These are phyloP conservation scores for Sclerotinia minor DNA, from an alignment of 2,329 filamentous ascomycete genomes.

Conservation along the genomic window DNA sequence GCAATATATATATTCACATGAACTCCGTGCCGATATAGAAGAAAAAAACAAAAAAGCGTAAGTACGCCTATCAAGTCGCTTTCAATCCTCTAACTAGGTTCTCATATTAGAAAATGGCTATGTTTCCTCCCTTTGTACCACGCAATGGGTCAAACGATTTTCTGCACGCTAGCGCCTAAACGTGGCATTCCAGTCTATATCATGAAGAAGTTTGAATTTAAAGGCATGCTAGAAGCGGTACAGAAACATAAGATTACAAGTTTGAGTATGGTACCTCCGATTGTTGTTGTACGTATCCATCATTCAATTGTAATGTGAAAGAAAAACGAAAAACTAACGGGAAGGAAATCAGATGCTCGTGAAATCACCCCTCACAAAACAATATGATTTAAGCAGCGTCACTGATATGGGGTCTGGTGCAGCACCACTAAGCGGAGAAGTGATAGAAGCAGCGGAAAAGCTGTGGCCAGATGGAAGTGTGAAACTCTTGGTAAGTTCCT, in stretches of 20 bases:
- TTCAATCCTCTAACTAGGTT: conserved; percentile 41
- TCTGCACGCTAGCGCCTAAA: conserved; percentile 48
- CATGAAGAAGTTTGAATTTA: conserved; percentile 57
- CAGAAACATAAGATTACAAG: conserved; percentile 54
- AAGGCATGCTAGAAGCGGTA: background rate
- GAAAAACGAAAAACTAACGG: background rate
- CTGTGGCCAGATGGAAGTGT: conserved; percentile 67
- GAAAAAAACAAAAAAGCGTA: conserved; percentile 70
- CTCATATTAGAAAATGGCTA: conserved; percentile 32
- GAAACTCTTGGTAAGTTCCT: conserved; percentile 52
- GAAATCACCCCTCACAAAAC: conserved; percentile 54
- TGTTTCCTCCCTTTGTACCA: conserved; percentile 29
- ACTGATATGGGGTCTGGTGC: conserved; percentile 83
- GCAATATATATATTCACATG: conserved; percentile 56
- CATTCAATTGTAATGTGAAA: background rate
- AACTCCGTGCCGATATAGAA: conserved; percentile 53
- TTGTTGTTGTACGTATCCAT: conserved; percentile 50
- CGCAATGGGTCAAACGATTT: conserved; percentile 38
- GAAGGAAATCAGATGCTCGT: conserved; percentile 53
- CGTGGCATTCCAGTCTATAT: conserved; percentile 53
- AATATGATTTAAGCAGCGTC: conserved; percentile 61
- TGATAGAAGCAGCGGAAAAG: conserved; percentile 71
- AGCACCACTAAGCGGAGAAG: conserved; percentile 75
- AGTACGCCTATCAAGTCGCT: conserved; percentile 79
- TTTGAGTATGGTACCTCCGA: conserved; percentile 57